Evolutionary conservation across 2,329 filamentous ascomycete species (phyloP).

Genomic region (Trichoderma harzianum): DNA sequence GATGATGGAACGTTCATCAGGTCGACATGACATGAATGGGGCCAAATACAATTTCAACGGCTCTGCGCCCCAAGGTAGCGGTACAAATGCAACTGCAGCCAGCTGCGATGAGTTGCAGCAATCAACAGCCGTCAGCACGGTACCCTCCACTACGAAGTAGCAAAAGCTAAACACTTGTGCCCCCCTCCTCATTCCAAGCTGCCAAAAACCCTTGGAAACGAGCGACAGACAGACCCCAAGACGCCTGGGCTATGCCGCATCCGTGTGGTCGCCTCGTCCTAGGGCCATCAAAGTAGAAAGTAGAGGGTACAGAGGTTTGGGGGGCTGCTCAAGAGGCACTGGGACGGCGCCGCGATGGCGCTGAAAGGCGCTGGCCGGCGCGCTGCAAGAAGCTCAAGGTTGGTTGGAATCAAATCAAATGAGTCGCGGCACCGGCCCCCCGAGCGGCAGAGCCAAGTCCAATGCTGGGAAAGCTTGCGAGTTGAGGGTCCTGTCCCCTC

Average conservation of each 20-base stretch:
- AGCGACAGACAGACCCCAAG: background rate
- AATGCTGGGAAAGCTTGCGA: slow-evolving; percentile 1
- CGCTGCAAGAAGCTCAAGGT: background rate
- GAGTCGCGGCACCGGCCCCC: background rate
- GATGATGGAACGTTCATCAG: background rate
- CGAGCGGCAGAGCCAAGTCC: background rate
- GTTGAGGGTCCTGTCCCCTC: background rate
- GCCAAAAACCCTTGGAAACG: background rate
- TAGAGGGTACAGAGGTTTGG: background rate
- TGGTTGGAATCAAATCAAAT: background rate
- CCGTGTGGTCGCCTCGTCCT: background rate
- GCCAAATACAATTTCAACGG: background rate
- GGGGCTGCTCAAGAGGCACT: background rate
- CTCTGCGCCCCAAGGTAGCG: background rate
- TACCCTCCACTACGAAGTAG: slow-evolving; percentile 5
- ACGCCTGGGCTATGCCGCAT: background rate
- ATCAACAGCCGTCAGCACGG: background rate
- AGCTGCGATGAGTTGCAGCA: background rate
- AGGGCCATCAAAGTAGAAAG: background rate
- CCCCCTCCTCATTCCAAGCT: background rate
- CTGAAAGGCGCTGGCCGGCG: background rate
- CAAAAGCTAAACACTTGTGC: slow-evolving; percentile 1
- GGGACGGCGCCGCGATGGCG: background rate
- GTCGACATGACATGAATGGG: background rate
- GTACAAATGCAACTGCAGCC: background rate